phyloP scores from a whole-genome alignment of 768 basidiomycete species.

The Lentinula edodes region DNA sequence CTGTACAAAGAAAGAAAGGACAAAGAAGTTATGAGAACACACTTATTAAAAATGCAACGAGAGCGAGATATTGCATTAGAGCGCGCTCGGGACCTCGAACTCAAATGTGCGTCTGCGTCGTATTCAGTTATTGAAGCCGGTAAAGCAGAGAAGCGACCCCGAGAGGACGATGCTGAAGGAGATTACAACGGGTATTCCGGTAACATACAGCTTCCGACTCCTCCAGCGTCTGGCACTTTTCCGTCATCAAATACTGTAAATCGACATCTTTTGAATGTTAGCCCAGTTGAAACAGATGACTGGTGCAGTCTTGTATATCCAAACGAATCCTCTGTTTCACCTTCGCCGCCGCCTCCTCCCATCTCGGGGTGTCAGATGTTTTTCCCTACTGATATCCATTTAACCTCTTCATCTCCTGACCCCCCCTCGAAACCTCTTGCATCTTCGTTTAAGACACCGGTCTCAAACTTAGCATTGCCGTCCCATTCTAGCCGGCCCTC shows the following conservation, averaged over 20 bases:
- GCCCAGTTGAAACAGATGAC: neutral
- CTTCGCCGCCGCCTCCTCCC: constrained; percentile 2
- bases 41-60: neutral
- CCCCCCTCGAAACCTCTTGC: neutral
- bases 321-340: neutral
- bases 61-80: constrained; percentile 4
- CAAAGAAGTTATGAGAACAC: neutral
- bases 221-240: neutral
- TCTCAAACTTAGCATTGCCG: neutral
- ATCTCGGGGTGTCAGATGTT: neutral
- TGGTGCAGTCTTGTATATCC: neutral
- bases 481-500: neutral
- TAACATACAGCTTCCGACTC: neutral
- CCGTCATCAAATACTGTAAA: no score
- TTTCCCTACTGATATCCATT: neutral
- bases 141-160: neutral
- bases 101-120: neutral
- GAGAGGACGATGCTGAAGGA: neutral
- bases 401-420: neutral
- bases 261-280: neutral
- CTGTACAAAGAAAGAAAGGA: constrained; percentile 1
- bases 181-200: neutral
- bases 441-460: neutral
- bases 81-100: neutral
- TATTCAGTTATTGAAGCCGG: neutral